phyloP scores from a whole-genome alignment of 75 land plant species.

The Gnetum montanum region DNA sequence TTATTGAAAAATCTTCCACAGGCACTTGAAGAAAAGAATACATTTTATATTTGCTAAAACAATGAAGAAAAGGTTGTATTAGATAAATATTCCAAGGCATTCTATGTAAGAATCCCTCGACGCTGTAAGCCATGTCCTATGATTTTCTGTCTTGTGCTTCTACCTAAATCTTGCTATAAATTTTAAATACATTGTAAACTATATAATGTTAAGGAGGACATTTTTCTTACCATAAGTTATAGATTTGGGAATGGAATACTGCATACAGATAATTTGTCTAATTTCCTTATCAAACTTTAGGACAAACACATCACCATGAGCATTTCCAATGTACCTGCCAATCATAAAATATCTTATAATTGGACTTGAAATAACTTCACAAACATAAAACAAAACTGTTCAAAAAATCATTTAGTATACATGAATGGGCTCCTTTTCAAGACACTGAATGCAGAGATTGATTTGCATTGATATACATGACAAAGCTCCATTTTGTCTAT shows the following conservation, averaged over 20 bases:
- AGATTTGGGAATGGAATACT: conserved; percentile 54
- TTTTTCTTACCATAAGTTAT: conserved; percentile 43
- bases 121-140: no score
- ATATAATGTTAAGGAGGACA: not conserved
- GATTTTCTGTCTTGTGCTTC: no score
- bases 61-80: no score
- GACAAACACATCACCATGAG: conserved; percentile 49
- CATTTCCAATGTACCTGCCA: conserved; percentile 68
- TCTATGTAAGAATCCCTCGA: no score
- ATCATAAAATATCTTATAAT: not conserved
- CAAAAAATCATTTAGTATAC: conserved; percentile 21
- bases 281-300: conserved; percentile 39
- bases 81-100: no score
- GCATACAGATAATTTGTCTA: conserved; percentile 33
- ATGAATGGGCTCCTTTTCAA: conserved; percentile 50
- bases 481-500: conserved; percentile 33
- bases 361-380: not conserved
- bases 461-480: conserved; percentile 37
- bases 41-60: no score
- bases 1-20: no score
- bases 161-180: no score
- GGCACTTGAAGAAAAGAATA: no score
- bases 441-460: conserved; percentile 62
- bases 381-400: not conserved
- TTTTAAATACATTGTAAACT: no score